phyloP scores from a whole-genome alignment of 176 grass and related monocot genomes.

The Secale cereale region DNA sequence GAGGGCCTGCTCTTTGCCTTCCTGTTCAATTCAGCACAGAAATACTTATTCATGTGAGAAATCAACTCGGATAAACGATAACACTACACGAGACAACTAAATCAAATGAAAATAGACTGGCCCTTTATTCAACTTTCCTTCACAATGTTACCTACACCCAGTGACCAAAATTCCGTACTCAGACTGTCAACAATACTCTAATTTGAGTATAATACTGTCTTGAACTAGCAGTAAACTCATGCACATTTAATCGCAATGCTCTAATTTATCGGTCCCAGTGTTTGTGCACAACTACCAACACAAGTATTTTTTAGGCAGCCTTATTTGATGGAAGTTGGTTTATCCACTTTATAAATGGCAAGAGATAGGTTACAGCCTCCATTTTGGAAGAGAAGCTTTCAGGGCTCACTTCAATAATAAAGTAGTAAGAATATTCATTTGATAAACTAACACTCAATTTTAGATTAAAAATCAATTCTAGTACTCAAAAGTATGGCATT shows the following conservation, averaged over 20 bases:
- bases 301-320: neutral
- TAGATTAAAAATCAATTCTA: neutral
- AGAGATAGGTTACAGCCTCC: neutral
- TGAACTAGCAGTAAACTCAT: neutral
- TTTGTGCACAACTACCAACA: neutral
- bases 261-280: neutral
- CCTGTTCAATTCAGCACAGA: slow-evolving; percentile 34
- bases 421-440: neutral
- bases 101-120: neutral
- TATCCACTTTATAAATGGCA: neutral
- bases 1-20: slow-evolving; percentile 91
- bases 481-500: neutral
- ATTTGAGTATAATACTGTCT: neutral
- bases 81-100: neutral
- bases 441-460: neutral
- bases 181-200: neutral
- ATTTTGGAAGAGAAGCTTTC: neutral
- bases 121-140: neutral
- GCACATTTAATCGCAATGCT: neutral
- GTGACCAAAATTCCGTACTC: neutral
- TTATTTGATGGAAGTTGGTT: neutral
- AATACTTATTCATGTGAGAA: slow-evolving; percentile 8
- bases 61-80: neutral
- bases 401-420: neutral
- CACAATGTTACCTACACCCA: neutral